Conservation (phyloP, 371 early-diverging fungal species). For the Choanephora cucurbitarum region DNA sequence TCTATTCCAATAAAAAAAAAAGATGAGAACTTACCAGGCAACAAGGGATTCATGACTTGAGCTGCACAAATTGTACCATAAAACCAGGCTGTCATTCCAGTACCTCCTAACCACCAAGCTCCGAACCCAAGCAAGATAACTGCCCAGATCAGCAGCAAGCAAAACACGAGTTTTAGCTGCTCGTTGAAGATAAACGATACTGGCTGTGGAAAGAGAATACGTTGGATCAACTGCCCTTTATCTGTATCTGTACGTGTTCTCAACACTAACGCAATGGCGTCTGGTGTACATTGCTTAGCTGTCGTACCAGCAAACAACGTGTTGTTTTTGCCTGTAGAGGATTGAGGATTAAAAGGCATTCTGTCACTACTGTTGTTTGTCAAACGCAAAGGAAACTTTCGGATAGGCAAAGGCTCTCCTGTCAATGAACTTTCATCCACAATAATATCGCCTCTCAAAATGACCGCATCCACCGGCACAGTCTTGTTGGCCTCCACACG, state of each 20-base stretch:
- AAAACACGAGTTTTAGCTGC: constrained; percentile 71
- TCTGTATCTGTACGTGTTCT: constrained; percentile 79
- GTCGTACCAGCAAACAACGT: constrained; percentile 47
- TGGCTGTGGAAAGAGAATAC: constrained; percentile 74
- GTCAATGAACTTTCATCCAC: constrained; percentile 73
- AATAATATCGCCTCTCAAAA: constrained; percentile 65
- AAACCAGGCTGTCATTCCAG: constrained; percentile 57
- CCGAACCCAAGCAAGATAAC: constrained; percentile 55
- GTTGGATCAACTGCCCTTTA: constrained; percentile 79
- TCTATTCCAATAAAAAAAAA: too few species aligned
- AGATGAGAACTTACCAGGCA: constrained; percentile 34
- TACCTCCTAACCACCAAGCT: constrained; percentile 59
- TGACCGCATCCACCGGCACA: constrained; percentile 65
- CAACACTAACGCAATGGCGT: constrained; percentile 55
- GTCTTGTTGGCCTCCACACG: constrained; percentile 39
- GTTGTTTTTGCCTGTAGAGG: constrained; percentile 31
- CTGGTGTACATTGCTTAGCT: constrained; percentile 23
- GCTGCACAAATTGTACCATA: constrained; percentile 69
- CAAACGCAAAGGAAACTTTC: constrained; percentile 47
- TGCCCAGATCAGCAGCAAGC: constrained; percentile 62
- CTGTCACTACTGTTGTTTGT: neutral
- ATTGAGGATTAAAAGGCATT: constrained; percentile 12
- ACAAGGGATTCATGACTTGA: constrained; percentile 67
- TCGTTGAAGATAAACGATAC: constrained; percentile 75
- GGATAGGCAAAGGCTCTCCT: constrained; percentile 55